Base-by-base conservation (phyloP, 108 stramenopile species). In the Skeletonema menzelii region DNA sequence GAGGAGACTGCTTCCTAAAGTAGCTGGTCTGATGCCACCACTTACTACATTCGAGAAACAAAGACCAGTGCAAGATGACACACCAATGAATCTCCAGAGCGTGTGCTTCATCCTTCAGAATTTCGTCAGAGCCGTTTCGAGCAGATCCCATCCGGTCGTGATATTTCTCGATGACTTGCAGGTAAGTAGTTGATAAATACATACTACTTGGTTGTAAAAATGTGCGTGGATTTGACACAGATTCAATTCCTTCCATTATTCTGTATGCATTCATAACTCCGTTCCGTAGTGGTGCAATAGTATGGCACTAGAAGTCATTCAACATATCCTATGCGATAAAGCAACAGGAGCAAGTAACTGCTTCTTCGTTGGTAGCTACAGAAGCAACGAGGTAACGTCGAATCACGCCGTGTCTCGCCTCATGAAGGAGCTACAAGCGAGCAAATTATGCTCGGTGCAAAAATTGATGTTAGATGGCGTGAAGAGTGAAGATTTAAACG, bases 131-230 rank as follows among this genome's bases (percentile, higher is more conserved):
- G 56, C 49, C 4, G 63, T 82, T 10, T 80, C 79, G 24, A 73
- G 79, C 37, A 20, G 19, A 24, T 26, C 46, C 20, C 46, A 49
- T n/a, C 71, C 79, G 26, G 67, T 73, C 6, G 55, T 80, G 49
- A 53, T 80, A 20, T 73, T 80, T 38, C 61, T 80, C 26, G 79
- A 82, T 27, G 80, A 82, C 65, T 32, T 82, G 4, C 59, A 60
- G 59, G 47, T 49, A 22, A 49, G 47, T 20, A 49, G 8, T 22
- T 20, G 47, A 1, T 1, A 40, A 40, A 40, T 15, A 8, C 38
- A 15, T 37, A 15, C 14, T 40, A 15, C 15, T 40, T 40, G 38
- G 14, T 40, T 40, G 38, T 14, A 14, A 40, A 40, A 13, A 40
- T 15, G 1, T n/a, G 0, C 12, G 2, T 13, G 56, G 56, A 26